Base-by-base conservation (phyloP, 2,329 filamentous ascomycete species). In the Pseudocercospora vitis region DNA sequence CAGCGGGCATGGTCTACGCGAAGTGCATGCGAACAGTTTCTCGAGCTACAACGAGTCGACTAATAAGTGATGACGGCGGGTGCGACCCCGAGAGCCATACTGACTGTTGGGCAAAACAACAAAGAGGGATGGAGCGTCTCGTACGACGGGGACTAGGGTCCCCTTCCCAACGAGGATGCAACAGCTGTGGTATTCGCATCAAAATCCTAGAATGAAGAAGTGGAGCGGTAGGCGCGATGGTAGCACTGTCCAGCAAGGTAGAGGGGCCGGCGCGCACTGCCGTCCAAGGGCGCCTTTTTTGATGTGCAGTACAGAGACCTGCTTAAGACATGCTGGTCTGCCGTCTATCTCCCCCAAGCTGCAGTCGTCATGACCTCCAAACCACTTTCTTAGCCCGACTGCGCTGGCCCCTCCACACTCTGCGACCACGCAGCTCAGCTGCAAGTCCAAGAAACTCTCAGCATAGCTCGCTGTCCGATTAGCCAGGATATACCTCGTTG, bases 381-480 rank as follows among this genome's bases (percentile, higher is more conserved):
- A 42, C 37, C 18, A 42, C 37, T 24, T 42, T 21, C 37, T 42
- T 42, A 42, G 37, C 37, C 37, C 24, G 37, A 12, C 21, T 21
- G 21, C 37, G 19, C 37, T 21, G 18, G 37, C 37, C 37, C 24
- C 37, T 42, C 37, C 21, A 42, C 37, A 42, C 37, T 42, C 37
- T 42, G 19, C 37, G 37, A 37, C 21, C 33, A 14, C 33, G 21
- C 33, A 37, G 33, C 33, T 37, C 33, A 19, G 14, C 33, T 37
- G 33, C 21, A 37, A 37, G 33, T 42, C 37, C 21, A 21, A 23
- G 24, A 42, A 21, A 23, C 37, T 42, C 37, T 42, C 37, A 24
- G 23, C 33, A 40, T 16, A 40, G 37, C 37, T 40, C 19, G 37
- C 37, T 42, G 37, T 42, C 37, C 37, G 37, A 42, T 42, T 21